Evolutionary conservation across 164 flowering plant genomes (phyloP), one percentile per base, ranked within the genome.

Genomic region (Cinnamomum micranthum): DNA sequence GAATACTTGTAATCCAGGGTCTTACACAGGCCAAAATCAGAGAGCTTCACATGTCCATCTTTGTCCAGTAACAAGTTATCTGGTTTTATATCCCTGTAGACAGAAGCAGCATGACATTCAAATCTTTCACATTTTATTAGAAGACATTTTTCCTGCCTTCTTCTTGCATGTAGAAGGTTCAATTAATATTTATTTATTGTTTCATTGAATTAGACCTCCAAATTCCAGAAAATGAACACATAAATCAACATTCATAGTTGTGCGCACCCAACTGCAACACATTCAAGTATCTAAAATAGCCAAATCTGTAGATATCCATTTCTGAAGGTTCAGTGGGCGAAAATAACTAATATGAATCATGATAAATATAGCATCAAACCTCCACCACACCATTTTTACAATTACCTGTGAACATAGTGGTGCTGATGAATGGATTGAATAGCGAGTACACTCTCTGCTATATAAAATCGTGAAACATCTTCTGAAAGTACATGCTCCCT

Each of bases 21-120:
- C 79, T 95, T 95, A 77, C 97, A 95, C 83, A 92, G 87, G 64
- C 98, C 98, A 84, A 95, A 95, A 79, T 95, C 98, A 60, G 97
- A 95, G 76, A 95, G 97, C 86, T 95, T 95, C 81, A 95, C 82
- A 80, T 95, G 98, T 4, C 98, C 98, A 80, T 87, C 90, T 81
- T 80, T 89, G 80, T 95, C 97, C 86, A 95, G 78, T 72, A 95
- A 85, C 71, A 95, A 88, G 79, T 95, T 95, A 81, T 95, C 97
- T 58, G 98, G 98, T 78, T 95, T 95, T 68, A 95, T 95, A 81
- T 95, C 98, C 86, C 98, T 95, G 76, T 74, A 83, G 75, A 25
- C 25, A 80, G 59, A 78, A 71, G 25, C 70, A 63, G 3, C 23
- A 65, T 50, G 13, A 72, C 23, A 75, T 63, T 81, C 55, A 80